Evolutionary conservation across 176 grass and related monocot genomes (phyloP), one percentile per base, ranked within the genome.

Genomic region (Dendrocalamus sinicus): DNA sequence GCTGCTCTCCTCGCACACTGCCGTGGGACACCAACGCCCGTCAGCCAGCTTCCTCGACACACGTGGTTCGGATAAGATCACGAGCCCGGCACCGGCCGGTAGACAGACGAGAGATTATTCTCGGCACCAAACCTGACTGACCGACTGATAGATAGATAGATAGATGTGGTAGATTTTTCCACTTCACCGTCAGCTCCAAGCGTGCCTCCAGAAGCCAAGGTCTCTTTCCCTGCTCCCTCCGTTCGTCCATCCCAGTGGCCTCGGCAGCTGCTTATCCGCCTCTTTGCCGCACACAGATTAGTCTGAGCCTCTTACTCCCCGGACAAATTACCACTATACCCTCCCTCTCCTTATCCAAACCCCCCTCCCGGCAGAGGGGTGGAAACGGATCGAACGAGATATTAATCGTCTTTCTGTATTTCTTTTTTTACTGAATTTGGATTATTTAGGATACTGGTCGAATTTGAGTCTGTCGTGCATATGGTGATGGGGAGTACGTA

Each of bases 401-500:
- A 16, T 0, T 7, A 53, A 2, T 19, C 16, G 6, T 53, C 15
- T 6, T 2, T 0, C 0, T 14, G 6, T 16, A 1, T 52, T 16
- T 52, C 5, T 45, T 45, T 45, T 2, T 0, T 37, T 26, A 2
- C 37, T 10, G 9, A 45, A 45, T 45, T 45, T 45, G 8, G 9
- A 45, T 10, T 45, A 45, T 45, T 9, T 1, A 1, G 7, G 43
- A 45, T 45, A 45, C 44, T 1, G 9, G 9, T 45, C 1, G 44
- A 45, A 16, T 52, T 51, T 52, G 50, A 52, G 15, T 52, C 50
- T 1, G 1, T 5, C 50, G 5, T 15, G 14, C 4, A 16, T 16
- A 6, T 6, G 1, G 13, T 16, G 15, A 16, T 14, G 3, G 13
- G 0, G 48, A 51, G 48, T 54, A 19, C 0, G 12, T 50, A 50